phyloP scores from a whole-genome alignment of 2,329 filamentous ascomycete genomes.

The Aspergillus floridensis region DNA sequence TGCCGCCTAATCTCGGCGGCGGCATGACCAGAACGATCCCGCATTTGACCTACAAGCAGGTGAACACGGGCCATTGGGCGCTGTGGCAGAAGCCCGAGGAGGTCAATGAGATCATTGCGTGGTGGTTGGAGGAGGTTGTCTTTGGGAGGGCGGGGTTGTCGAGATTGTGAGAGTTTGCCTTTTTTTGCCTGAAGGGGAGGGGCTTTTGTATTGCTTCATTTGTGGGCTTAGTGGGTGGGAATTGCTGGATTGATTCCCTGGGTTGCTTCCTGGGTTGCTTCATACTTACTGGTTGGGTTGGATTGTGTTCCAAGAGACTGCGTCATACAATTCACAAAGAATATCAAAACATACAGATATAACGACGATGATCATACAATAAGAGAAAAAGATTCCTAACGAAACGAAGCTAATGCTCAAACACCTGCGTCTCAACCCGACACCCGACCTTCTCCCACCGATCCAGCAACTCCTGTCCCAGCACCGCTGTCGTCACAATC shows the following conservation, averaged over 20 bases:
- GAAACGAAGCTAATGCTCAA: constrained; percentile 26
- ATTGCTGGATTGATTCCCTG: too few relatives aligned
- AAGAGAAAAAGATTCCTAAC: not conserved
- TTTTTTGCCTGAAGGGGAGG: too few relatives aligned
- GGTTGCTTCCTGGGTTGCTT: too few relatives aligned
- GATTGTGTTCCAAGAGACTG: too few relatives aligned
- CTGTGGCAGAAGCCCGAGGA: constrained; percentile 69
- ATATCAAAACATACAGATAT: too few relatives aligned
- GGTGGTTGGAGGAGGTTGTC: constrained; percentile 63
- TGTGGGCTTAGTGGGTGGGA: too few relatives aligned
- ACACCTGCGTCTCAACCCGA: constrained; percentile 39
- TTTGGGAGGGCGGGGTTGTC: constrained; percentile 34
- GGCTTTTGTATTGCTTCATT: too few relatives aligned
- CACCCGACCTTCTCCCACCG: constrained; percentile 46
- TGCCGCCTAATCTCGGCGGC: constrained; percentile 68
- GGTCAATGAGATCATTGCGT: constrained; percentile 66
- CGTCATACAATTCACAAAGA: too few relatives aligned
- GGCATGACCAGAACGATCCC: constrained; percentile 69
- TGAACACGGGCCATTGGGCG: constrained; percentile 78
- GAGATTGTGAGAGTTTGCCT: constrained; percentile 4
- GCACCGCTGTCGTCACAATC: constrained; percentile 48
- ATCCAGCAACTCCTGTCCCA: constrained; percentile 49
- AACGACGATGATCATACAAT: not conserved
- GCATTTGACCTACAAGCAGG: constrained; percentile 62
- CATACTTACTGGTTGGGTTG: too few relatives aligned